Percentiles rank a stretch among this genome's conserved stretches.
Evolutionary conservation across 768 basidiomycete species (phyloP).

Genomic region (Tylopilus rubrobrunneus): DNA sequence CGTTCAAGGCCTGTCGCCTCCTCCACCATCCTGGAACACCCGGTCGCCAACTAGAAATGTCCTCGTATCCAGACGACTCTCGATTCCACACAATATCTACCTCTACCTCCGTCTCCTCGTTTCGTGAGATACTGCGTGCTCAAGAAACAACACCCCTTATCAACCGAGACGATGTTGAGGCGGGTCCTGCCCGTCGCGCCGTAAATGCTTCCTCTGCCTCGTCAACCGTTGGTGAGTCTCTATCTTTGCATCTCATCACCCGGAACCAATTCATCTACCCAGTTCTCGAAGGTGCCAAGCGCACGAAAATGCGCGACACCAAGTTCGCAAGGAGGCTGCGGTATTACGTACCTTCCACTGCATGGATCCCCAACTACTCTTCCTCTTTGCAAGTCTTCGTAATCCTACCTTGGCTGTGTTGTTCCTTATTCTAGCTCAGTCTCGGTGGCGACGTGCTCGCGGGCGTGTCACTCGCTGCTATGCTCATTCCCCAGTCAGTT

Average conservation of each 20-base stretch:
- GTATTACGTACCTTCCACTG: slow-evolving; percentile 75
- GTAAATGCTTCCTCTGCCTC: slow-evolving; percentile 10
- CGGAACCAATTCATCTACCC: not conserved
- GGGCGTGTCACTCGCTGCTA: slow-evolving; percentile 80
- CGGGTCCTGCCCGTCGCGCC: slow-evolving; percentile 21
- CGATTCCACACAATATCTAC: slow-evolving; percentile 24
- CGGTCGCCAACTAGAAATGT: slow-evolving; percentile 11
- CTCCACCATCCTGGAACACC: not conserved
- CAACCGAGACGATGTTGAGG: slow-evolving; percentile 24
- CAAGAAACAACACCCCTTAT: slow-evolving; percentile 26
- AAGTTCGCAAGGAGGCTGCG: slow-evolving; percentile 47
- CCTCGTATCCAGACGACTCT: slow-evolving; percentile 2
- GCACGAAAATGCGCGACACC: slow-evolving; percentile 19
- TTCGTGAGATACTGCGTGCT: slow-evolving; percentile 20
- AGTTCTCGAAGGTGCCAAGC: slow-evolving; percentile 14
- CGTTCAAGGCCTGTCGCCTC: not conserved
- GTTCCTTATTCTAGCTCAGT: slow-evolving; percentile 28
- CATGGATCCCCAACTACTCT: slow-evolving; percentile 80
- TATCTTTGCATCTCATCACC: too few species aligned
- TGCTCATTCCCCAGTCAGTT: slow-evolving; percentile 84
- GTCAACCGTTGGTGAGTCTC: slow-evolving; percentile 19
- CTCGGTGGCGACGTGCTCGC: slow-evolving; percentile 74
- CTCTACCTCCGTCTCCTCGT: slow-evolving; percentile 24
- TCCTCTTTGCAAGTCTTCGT: slow-evolving; percentile 51
- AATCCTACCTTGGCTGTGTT: not conserved